Evolutionary conservation across 106 monocot species (phyloP).

Genomic region (Narthecium ossifragum): DNA sequence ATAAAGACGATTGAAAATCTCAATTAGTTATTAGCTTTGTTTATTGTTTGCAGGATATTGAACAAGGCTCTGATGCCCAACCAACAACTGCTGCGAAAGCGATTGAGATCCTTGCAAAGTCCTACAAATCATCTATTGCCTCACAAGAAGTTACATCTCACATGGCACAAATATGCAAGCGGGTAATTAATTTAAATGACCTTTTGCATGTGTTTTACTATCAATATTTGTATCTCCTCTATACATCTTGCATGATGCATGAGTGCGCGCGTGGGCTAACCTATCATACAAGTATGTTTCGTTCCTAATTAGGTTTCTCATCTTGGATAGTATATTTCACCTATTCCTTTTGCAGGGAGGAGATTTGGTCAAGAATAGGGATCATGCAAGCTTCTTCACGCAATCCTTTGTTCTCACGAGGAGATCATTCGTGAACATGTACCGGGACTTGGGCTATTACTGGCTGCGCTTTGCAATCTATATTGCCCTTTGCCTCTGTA

Average conservation of each 20-base stretch:
- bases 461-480: conserved; percentile 56
- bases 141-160: conserved; percentile 4
- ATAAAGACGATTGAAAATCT: no score
- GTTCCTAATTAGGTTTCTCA: not conserved
- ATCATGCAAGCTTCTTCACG: conserved; percentile 39
- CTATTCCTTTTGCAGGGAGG: conserved; percentile 25
- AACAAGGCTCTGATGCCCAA: no score
- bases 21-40: no score
- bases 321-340: not conserved
- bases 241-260: no score
- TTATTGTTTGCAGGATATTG: no score
- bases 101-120: conserved; percentile 32
- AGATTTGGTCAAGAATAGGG: conserved; percentile 22
- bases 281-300: no score
- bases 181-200: conserved; percentile 15
- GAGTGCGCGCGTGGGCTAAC: no score
- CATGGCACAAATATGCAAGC: conserved; percentile 24
- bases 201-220: no score
- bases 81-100: conserved; percentile 21
- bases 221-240: no score
- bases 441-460: conserved; percentile 57
- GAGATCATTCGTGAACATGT: conserved; percentile 65
- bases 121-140: conserved; percentile 23
- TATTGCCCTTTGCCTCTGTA: conserved; percentile 29
- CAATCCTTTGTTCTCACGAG: no score